Percentiles rank a stretch among this genome's conserved stretches.
Evolutionary conservation across 1,139 yeast species (phyloP).

Genomic region (Yamadazyma oceani): DNA sequence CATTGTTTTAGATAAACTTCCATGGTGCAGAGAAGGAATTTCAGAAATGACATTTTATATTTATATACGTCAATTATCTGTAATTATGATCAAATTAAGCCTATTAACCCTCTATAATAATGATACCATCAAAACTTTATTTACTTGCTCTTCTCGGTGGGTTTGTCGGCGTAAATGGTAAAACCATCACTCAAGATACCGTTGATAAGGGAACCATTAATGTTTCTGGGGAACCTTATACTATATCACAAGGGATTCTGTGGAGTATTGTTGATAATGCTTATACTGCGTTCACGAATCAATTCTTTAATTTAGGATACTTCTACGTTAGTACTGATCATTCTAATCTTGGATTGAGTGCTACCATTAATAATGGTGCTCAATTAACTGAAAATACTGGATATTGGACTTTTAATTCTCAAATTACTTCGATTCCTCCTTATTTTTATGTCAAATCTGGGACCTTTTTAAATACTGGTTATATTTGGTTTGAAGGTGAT

Average conservation of each 20-base stretch:
- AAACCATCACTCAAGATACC: not conserved
- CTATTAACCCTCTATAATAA: too few species aligned
- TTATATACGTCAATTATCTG: too few species aligned
- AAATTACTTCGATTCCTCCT: constrained; percentile 15
- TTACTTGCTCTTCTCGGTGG: not conserved
- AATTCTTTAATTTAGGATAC: constrained; percentile 22
- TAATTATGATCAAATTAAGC: too few species aligned
- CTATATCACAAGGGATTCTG: constrained; percentile 9
- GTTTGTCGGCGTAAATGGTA: too few species aligned
- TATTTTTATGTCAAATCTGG: constrained; percentile 6
- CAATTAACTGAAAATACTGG: constrained; percentile 19
- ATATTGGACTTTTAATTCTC: constrained; percentile 20
- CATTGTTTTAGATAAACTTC: too few species aligned
- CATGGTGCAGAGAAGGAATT: too few species aligned
- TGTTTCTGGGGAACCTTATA: not conserved
- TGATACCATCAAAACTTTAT: too few species aligned
- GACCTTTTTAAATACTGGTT: constrained; percentile 25
- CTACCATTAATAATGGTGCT: constrained; percentile 2
- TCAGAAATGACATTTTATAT: too few species aligned
- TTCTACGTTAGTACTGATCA: constrained; percentile 20
- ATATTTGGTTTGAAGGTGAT: constrained; percentile 24
- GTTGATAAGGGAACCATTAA: not conserved
- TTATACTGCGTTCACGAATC: constrained; percentile 23
- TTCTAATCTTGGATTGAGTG: not conserved
- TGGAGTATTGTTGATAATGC: constrained; percentile 32